Conservation (phyloP, 1,284 basidiomycete species). For the Trichosporon coremiiforme region DNA sequence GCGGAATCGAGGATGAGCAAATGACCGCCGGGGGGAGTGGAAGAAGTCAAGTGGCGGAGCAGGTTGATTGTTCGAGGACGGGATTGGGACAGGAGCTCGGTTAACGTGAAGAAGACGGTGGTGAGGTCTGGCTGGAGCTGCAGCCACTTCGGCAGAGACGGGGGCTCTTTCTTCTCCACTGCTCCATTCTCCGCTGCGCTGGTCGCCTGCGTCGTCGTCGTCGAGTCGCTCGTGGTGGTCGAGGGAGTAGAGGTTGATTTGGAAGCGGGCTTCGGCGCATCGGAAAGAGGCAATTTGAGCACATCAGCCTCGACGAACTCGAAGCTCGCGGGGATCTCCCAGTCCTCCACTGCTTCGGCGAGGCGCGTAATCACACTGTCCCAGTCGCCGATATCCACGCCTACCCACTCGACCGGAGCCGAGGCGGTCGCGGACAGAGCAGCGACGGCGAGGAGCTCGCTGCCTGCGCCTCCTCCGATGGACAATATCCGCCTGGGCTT, state of each 20-base stretch:
- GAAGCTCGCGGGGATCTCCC: slow-evolving; percentile 37
- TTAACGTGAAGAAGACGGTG: slow-evolving; percentile 57
- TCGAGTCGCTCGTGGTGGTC: background rate
- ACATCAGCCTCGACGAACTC: slow-evolving; percentile 47
- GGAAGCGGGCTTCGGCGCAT: background rate
- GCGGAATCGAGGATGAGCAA: slow-evolving; percentile 57
- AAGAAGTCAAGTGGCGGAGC: slow-evolving; percentile 48
- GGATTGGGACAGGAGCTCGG: slow-evolving; percentile 56
- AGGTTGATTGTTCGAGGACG: slow-evolving; percentile 53
- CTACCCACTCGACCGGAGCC: slow-evolving; percentile 36
- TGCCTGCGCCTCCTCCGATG: slow-evolving; percentile 56
- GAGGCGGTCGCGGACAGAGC: slow-evolving; percentile 36
- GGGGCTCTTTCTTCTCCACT: too few species aligned
- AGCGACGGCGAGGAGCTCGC: slow-evolving; percentile 55
- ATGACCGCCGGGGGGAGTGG: slow-evolving; percentile 50
- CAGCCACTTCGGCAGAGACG: too few species aligned
- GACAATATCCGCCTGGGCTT: slow-evolving; percentile 40
- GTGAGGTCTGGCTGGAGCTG: slow-evolving; percentile 42
- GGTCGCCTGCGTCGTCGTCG: too few species aligned
- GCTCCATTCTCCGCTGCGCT: background rate
- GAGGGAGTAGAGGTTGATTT: slow-evolving; percentile 10
- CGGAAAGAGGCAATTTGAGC: slow-evolving; percentile 29
- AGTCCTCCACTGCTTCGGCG: slow-evolving; percentile 33
- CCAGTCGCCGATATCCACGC: slow-evolving; percentile 55
- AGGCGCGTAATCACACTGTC: slow-evolving; percentile 41